Evolutionary conservation across 225 moss, liverwort and hornwort species (phyloP).

Genomic region (Climacium dendroides): DNA sequence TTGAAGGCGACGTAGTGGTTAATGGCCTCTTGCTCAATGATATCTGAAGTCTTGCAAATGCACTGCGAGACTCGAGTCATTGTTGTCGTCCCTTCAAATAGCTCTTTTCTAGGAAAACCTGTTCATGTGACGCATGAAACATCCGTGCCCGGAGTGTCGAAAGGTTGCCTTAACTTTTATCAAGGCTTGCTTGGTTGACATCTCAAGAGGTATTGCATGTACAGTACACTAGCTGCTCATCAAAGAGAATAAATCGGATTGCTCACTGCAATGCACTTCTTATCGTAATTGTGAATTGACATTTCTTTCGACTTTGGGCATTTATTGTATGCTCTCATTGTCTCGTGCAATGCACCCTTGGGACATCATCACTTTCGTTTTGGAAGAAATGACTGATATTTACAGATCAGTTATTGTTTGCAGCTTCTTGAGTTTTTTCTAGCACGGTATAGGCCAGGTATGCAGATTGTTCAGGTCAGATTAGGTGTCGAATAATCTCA

Average conservation of each 20-base stretch:
- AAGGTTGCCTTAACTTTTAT: not conserved
- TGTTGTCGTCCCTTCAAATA: not conserved
- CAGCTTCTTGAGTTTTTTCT: not conserved
- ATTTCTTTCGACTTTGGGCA: not conserved
- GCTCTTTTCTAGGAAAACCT: not conserved
- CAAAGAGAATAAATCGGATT: not conserved
- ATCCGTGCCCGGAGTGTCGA: not conserved
- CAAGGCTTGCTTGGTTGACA: not conserved
- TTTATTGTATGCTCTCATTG: not conserved
- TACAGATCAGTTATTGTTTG: not conserved
- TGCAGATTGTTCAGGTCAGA: no score
- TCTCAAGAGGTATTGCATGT: slow-evolving; percentile 4
- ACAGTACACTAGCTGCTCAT: not conserved
- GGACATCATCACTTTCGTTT: not conserved
- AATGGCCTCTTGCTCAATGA: not conserved
- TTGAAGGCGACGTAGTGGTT: not conserved
- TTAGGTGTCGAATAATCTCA: not conserved
- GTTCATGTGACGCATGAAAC: not conserved
- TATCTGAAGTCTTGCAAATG: not conserved
- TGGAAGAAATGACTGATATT: no score
- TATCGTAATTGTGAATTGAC: not conserved
- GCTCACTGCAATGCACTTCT: not conserved
- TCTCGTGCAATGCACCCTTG: not conserved
- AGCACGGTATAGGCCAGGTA: no score
- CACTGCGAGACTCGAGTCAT: not conserved